A percentile compares a stretch with the other conserved stretches of the same genome.
Conservation (phyloP, 768 basidiomycete species). For the Saitozyma podzolica region DNA sequence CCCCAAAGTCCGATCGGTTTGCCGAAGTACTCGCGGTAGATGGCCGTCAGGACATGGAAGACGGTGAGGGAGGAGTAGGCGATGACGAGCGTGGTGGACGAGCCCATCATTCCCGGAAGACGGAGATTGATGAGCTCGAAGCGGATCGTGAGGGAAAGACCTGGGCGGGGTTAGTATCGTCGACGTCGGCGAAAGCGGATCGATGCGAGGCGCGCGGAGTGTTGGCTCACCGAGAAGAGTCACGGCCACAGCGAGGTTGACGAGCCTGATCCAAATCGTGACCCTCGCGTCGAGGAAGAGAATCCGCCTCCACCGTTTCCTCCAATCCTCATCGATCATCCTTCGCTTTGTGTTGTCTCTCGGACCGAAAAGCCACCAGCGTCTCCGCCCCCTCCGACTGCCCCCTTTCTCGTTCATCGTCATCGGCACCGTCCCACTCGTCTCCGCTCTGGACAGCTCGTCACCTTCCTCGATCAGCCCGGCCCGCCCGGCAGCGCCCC, state of each 20-base stretch:
- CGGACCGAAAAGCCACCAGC: constrained; percentile 5
- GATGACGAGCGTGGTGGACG: constrained; percentile 48
- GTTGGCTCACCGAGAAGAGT: constrained; percentile 29
- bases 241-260: constrained; percentile 33
- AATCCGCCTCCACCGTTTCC: constrained; percentile 21
- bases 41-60: constrained; percentile 44
- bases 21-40: constrained; percentile 51
- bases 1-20: constrained; percentile 53
- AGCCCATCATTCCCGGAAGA: constrained; percentile 44
- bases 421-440: constrained; percentile 4
- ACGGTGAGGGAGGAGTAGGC: constrained; percentile 42
- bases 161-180: constrained; percentile 13
- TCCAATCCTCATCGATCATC: constrained; percentile 25
- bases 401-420: constrained; percentile 4
- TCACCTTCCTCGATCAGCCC: constrained; percentile 13
- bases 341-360: constrained; percentile 10
- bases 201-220: neutral
- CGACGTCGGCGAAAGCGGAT: no score
- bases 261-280: constrained; percentile 34
- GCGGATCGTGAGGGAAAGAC: constrained; percentile 29
- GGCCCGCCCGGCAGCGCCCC: constrained; percentile 8
- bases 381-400: neutral
- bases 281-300: constrained; percentile 43
- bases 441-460: constrained; percentile 13
- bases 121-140: constrained; percentile 23